phyloP scores from a whole-genome alignment of 331 rosid genomes.

The Phaseolus coccineus region DNA sequence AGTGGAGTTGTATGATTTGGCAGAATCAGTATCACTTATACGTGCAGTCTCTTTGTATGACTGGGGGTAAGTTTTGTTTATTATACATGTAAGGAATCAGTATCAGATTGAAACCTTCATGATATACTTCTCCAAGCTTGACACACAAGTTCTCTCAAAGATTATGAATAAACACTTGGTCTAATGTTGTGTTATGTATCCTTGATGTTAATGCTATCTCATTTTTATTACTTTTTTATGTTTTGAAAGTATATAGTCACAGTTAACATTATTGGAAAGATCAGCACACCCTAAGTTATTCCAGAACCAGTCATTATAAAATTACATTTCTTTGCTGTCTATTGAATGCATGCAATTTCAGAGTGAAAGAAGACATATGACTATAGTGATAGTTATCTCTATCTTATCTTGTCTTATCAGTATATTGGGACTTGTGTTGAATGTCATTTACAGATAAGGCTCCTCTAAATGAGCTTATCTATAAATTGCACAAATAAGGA shows the following conservation, averaged over 20 bases:
- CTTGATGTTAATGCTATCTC: slow-evolving; percentile 20
- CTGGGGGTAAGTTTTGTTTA: slow-evolving; percentile 84
- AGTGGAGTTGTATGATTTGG: slow-evolving; percentile 89
- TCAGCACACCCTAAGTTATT: slow-evolving; percentile 24
- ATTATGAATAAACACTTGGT: slow-evolving; percentile 5
- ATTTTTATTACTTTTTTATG: slow-evolving; percentile 24
- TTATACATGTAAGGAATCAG: slow-evolving; percentile 19
- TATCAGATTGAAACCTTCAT: slow-evolving; percentile 10
- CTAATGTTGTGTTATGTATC: slow-evolving; percentile 27
- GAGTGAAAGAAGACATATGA: slow-evolving; percentile 21
- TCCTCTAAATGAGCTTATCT: neutral
- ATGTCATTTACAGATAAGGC: slow-evolving; percentile 21
- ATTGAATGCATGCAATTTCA: slow-evolving; percentile 27
- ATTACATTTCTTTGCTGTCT: slow-evolving; percentile 21
- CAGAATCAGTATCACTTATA: slow-evolving; percentile 73
- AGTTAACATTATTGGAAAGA: slow-evolving; percentile 18
- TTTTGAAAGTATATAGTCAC: slow-evolving; percentile 16
- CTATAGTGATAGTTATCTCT: slow-evolving; percentile 14
- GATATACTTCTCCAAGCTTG: slow-evolving; percentile 38
- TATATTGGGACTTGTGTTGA: slow-evolving; percentile 22
- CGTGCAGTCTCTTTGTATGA: slow-evolving; percentile 84
- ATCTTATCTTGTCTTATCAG: slow-evolving; percentile 32
- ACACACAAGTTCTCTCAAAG: slow-evolving; percentile 20
- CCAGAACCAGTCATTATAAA: slow-evolving; percentile 5
- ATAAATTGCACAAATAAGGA: slow-evolving; percentile 4